Evolutionary conservation across 2,329 filamentous ascomycete species (phyloP).

Genomic region (Basipetospora chlamydospora): DNA sequence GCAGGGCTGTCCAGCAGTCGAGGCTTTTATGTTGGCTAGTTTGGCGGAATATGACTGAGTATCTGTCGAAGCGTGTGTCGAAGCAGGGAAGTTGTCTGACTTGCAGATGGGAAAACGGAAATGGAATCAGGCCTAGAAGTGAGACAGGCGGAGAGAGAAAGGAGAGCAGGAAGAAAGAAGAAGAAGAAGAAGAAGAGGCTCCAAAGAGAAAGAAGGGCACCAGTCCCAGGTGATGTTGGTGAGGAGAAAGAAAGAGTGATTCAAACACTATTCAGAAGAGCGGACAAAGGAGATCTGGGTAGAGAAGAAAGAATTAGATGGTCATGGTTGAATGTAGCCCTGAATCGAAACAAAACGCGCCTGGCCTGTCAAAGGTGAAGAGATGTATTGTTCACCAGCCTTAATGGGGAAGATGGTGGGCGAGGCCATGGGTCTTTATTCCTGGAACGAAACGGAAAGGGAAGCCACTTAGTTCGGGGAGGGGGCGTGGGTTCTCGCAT

Average conservation of each 20-base stretch:
- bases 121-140: slow-evolving; percentile 7
- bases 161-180: slow-evolving; percentile 8
- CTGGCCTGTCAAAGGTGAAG: neutral
- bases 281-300: neutral
- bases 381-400: too few relatives aligned
- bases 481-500: neutral
- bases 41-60: too few relatives aligned
- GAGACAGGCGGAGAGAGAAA: slow-evolving; percentile 6
- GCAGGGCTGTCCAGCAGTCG: neutral
- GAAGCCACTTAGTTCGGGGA: neutral
- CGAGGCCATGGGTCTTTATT: too few relatives aligned
- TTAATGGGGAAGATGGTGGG: too few relatives aligned
- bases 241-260: neutral
- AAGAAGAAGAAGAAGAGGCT: neutral
- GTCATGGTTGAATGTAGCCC: too few relatives aligned
- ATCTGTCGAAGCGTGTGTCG: too few relatives aligned
- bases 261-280: neutral
- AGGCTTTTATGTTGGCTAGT: neutral
- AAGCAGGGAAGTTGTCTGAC: neutral
- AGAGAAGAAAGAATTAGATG: neutral
- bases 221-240: neutral
- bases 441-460: slow-evolving; percentile 1
- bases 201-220: neutral
- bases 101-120: slow-evolving; percentile 5
- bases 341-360: slow-evolving; percentile 1